Evolutionary conservation across 495 filamentous ascomycete genomes (phyloP).

Genomic region (Staphylotrichum tortipilum): DNA sequence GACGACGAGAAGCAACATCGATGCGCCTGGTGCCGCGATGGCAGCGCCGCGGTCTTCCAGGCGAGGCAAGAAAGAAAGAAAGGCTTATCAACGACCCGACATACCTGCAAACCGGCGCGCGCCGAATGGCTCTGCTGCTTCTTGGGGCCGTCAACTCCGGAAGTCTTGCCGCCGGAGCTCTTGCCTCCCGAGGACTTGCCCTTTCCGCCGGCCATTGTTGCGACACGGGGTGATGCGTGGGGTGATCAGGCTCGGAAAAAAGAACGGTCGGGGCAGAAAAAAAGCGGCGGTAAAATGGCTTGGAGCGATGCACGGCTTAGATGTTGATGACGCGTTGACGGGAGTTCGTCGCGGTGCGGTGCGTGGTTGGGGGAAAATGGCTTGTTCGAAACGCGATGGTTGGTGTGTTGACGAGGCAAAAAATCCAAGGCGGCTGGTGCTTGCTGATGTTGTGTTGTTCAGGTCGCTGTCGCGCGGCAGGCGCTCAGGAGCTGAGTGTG

Average conservation of each 20-base stretch:
- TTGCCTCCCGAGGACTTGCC: conserved; percentile 92
- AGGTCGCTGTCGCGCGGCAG: conserved; percentile 18
- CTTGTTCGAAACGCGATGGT: conserved; percentile 18
- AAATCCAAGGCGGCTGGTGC: conserved; percentile 21
- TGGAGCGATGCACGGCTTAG: conserved; percentile 5
- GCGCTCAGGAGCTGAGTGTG: not conserved
- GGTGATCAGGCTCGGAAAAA: conserved; percentile 11
- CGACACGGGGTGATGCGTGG: conserved; percentile 21
- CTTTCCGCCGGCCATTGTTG: conserved; percentile 69
- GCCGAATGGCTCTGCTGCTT: conserved; percentile 97
- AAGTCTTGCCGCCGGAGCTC: conserved; percentile 75
- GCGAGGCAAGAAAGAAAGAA: conserved; percentile 2
- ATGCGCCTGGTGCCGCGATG: not conserved
- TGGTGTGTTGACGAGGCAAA: conserved; percentile 32
- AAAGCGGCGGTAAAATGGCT: not conserved
- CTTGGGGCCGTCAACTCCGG: conserved; percentile 62
- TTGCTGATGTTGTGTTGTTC: conserved; percentile 19
- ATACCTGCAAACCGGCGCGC: conserved; percentile 96
- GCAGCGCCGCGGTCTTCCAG: too few relatives aligned
- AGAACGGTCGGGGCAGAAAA: not conserved
- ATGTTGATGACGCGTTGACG: conserved; percentile 13
- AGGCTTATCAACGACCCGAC: conserved; percentile 28
- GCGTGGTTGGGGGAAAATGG: conserved; percentile 10
- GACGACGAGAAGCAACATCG: not conserved
- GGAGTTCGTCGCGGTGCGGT: conserved; percentile 9